Evolutionary conservation across 768 basidiomycete genomes (phyloP), one percentile per base, ranked within the genome.

Genomic region (Trametes elegans): DNA sequence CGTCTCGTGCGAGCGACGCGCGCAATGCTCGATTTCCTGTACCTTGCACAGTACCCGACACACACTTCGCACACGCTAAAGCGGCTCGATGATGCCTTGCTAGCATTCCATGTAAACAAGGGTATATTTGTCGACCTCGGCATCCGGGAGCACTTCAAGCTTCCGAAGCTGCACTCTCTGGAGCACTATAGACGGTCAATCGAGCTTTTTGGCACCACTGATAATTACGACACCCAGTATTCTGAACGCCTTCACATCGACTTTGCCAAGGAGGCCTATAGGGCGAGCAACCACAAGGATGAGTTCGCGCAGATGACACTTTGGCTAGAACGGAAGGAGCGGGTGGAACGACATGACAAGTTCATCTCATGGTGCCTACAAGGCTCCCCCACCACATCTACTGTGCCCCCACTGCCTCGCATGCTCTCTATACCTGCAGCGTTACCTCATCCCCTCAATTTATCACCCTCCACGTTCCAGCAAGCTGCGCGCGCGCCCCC

Each of bases 1-100:
- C 18, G 38, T 0, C 42, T 62, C 4, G 26, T 67, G 2, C 34
- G 49, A 2, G 49, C 49, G 2, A 29, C 31, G 2, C 31, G 40
- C 18, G 49, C 28, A 23, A 60, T 39, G 2, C 52, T 27, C 62
- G 68, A 67, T n/a, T 66, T 31, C 29, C 32, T 28, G 3, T 40
- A 55, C 72, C 28, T 64, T 54, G 7, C 36, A 55, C 10, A 74
- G 74, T 54, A 50, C 47, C 13, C 73, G 76, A 56, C 77, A 75
- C 6, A 14, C 24, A 61, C 16, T n/a, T 49, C 7, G 47, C 46
- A 2, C 44, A 61, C 6, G 23, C 59, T 6, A 23, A 66, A 0
- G 52, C 67, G 13, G 64, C 44, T 71, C 24, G 10, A 52, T 0
- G 27, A 40, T 0, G 53, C 64, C 0, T 32, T 68, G 0, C 21